Percentiles rank a stretch among this genome's conserved stretches.
Conservation (phyloP, 2,329 filamentous ascomycete species). For the Arthrobotrys sinensis region DNA sequence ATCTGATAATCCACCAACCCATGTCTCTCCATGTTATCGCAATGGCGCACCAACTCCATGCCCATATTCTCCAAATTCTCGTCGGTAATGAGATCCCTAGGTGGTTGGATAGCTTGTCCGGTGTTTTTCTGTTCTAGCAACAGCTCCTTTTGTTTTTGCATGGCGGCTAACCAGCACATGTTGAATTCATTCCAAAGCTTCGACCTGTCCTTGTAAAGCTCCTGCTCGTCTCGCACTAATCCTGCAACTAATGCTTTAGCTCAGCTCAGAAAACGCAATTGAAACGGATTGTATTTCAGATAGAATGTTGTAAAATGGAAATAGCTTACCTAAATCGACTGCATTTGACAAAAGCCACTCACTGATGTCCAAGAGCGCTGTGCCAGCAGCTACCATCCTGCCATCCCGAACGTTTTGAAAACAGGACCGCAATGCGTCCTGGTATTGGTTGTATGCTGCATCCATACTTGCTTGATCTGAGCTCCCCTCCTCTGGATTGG, state of each 20-base stretch:
- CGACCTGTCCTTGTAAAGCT: conserved; percentile 81
- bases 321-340: conserved; percentile 75
- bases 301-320: conserved; percentile 26
- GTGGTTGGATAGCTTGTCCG: conserved; percentile 73
- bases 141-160: conserved; percentile 87
- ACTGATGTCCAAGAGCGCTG: conserved; percentile 75
- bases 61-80: conserved; percentile 84
- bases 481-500: conserved; percentile 51
- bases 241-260: conserved; percentile 71
- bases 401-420: conserved; percentile 80
- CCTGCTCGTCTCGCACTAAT: conserved; percentile 85
- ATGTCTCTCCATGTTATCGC: conserved; percentile 88
- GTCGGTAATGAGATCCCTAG: conserved; percentile 77
- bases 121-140: conserved; percentile 74
- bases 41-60: conserved; percentile 83
- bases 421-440: conserved; percentile 75
- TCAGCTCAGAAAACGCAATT: conserved; percentile 64
- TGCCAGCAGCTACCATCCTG: conserved; percentile 74
- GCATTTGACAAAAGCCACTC: conserved; percentile 78
- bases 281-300: conserved; percentile 43
- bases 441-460: conserved; percentile 70
- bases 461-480: conserved; percentile 61
- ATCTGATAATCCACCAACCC: conserved; percentile 98
- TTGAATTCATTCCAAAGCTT: conserved; percentile 96
- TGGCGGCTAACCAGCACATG: conserved; percentile 86